Base-by-base conservation (phyloP, 257 asterid genomes). In the Salvia rosmarinus region DNA sequence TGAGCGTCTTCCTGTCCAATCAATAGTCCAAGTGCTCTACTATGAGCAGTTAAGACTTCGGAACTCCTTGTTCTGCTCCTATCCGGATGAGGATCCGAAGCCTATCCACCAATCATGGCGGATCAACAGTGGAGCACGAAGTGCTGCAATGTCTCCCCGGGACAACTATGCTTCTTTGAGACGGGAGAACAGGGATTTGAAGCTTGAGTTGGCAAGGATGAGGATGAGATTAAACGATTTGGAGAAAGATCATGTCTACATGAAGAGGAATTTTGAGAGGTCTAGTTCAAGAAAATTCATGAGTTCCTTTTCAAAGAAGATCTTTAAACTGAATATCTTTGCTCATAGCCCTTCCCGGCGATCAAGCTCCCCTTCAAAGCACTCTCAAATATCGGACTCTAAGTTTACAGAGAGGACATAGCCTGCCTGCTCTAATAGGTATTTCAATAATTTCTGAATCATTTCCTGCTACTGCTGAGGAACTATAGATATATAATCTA, bases 111-210 rank as follows among this genome's bases (percentile, higher is more conserved):
- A 86, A 19, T 90, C 97, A 0, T 94, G 97, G 96, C 67, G 93
- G 78, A 85, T 88, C 81, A 88, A 83, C 78, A 86, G 99, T 20
- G 96, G 99, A 51, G 94, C 95, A 25, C 81, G 90, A 14, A 94
- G 99, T 46, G 96, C 95, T 49, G 96, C 97, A 21, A 84, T 89
- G 95, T 94, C 97, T 64, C 99, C 99, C 4, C 75, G 89, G 59
- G 99, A 94, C 67, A 89, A 94, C 78, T 94, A 94, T 21, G 97
- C 99, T 3, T 94, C 97, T 1, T 65, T 94, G 67, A 87, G 99
- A 74, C 82, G 96, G 49, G 99, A 94, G 70, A 94, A 94, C 71
- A 64, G 97, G 77, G 96, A 94, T 51, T 79, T 94, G 75, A 94
- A 93, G 83, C 98, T 93, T 21, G 98, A 94, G 69, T 77, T 94